These are phyloP conservation scores for Linnemannia exigua DNA, from an alignment of 192 early-diverging fungal species.

Conservation along the genomic window DNA sequence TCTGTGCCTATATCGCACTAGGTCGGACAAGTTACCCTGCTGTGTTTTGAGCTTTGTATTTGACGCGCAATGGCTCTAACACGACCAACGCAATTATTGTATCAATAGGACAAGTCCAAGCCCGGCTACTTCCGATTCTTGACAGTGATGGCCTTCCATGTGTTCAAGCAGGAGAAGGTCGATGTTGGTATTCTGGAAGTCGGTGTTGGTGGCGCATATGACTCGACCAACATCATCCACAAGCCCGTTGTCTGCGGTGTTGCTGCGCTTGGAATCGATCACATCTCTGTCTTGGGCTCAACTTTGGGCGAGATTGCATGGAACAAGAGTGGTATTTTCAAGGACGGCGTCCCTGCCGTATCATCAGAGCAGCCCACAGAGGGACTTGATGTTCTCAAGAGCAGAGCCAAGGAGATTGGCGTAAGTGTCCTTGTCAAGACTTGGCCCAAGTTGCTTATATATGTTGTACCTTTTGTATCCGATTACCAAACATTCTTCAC, in stretches of 20 bases:
- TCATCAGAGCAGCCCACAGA: conserved; percentile 78
- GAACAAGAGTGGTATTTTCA: conserved; percentile 91
- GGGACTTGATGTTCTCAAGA: conserved; percentile 76
- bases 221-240: conserved; percentile 85
- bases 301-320: conserved; percentile 85
- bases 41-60: neutral
- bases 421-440: conserved; percentile 53
- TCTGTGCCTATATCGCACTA: too few relatives aligned
- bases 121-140: conserved; percentile 94
- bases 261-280: conserved; percentile 85
- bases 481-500: too few relatives aligned
- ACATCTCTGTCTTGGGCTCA: conserved; percentile 75
- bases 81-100: neutral
- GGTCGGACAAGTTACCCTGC: too few relatives aligned
- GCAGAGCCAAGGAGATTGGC: conserved; percentile 77
- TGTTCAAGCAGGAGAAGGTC: conserved; percentile 85
- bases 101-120: conserved; percentile 62
- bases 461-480: neutral
- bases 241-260: conserved; percentile 85
- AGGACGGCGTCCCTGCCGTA: conserved; percentile 77
- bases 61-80: neutral
- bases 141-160: conserved; percentile 91
- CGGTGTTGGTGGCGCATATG: conserved; percentile 88
- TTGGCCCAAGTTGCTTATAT: too few relatives aligned
- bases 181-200: conserved; percentile 88